A percentile compares a stretch with the other conserved stretches of the same genome.
Conservation (phyloP, 306 rosid species). For the Astragalus membranaceus region DNA sequence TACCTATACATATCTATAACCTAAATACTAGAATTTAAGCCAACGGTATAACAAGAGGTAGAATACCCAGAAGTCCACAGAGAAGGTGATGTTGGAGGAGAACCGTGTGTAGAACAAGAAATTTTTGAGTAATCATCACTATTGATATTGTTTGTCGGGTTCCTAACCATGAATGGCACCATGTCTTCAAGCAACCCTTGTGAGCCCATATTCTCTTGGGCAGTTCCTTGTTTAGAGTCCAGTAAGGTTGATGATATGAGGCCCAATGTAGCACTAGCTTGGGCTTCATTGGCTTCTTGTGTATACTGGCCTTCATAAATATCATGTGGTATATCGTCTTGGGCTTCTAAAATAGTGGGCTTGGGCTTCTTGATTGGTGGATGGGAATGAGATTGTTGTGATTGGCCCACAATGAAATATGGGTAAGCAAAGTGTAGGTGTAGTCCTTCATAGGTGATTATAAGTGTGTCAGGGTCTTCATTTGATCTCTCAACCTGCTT, state of each 20-base stretch:
- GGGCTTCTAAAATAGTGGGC: slow-evolving; percentile 19
- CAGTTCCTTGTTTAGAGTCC: slow-evolving; percentile 12
- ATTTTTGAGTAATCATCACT: slow-evolving; percentile 27
- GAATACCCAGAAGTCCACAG: slow-evolving; percentile 32
- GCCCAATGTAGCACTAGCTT: background rate
- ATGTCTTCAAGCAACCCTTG: slow-evolving; percentile 87
- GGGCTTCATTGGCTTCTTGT: slow-evolving; percentile 26
- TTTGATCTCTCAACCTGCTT: slow-evolving; percentile 85
- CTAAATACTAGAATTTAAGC: slow-evolving; percentile 31
- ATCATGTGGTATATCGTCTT: slow-evolving; percentile 1
- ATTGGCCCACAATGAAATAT: slow-evolving; percentile 36
- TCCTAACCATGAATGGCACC: slow-evolving; percentile 75
- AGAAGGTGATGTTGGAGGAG: slow-evolving; percentile 41
- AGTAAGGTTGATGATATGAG: background rate
- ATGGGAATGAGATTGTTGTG: slow-evolving; percentile 16
- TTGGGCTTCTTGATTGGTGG: slow-evolving; percentile 52
- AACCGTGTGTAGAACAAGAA: slow-evolving; percentile 21
- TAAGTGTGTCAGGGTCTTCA: slow-evolving; percentile 67
- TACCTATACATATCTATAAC: background rate
- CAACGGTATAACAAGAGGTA: slow-evolving; percentile 25
- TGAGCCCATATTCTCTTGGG: slow-evolving; percentile 33
- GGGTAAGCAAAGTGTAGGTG: slow-evolving; percentile 88
- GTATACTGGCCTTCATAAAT: background rate
- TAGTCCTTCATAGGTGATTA: slow-evolving; percentile 88
- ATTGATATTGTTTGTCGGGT: slow-evolving; percentile 36